phyloP scores from a whole-genome alignment of 371 early-diverging fungal genomes.

The Apophysomyces trapeziformis region DNA sequence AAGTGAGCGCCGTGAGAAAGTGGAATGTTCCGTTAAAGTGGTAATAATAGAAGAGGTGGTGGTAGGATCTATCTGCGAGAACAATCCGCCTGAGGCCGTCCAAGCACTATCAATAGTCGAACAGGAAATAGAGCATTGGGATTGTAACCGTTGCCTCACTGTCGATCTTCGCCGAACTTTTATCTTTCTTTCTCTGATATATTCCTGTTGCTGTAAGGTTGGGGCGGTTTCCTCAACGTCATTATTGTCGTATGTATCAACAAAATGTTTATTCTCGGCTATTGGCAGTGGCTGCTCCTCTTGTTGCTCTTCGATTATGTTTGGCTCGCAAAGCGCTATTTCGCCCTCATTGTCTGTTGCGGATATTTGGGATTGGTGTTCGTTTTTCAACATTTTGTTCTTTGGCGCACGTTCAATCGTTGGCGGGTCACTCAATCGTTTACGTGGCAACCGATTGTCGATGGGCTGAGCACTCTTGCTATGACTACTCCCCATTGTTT shows the following conservation, averaged over 20 bases:
- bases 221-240: too few relatives aligned
- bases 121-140: neutral
- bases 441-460: neutral
- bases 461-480: neutral
- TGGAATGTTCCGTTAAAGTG: conserved; percentile 6
- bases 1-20: conserved; percentile 13
- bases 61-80: conserved; percentile 35
- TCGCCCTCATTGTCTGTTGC: neutral
- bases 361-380: neutral
- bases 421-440: neutral
- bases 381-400: neutral
- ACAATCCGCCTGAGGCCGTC: conserved; percentile 23
- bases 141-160: neutral
- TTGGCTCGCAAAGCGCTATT: neutral
- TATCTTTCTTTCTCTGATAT: neutral
- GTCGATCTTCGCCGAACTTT: neutral
- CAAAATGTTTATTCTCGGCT: neutral
- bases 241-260: too few relatives aligned
- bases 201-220: too few relatives aligned
- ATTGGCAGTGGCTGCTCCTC: neutral
- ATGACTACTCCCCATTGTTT: conserved; percentile 3
- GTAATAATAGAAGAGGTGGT: conserved; percentile 25
- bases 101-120: conserved; percentile 4
- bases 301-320: neutral
- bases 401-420: neutral